A percentile compares a stretch with the other conserved stretches of the same genome.
Conservation (phyloP, 2,329 filamentous ascomycete species). For the Nemania bipapillata region DNA sequence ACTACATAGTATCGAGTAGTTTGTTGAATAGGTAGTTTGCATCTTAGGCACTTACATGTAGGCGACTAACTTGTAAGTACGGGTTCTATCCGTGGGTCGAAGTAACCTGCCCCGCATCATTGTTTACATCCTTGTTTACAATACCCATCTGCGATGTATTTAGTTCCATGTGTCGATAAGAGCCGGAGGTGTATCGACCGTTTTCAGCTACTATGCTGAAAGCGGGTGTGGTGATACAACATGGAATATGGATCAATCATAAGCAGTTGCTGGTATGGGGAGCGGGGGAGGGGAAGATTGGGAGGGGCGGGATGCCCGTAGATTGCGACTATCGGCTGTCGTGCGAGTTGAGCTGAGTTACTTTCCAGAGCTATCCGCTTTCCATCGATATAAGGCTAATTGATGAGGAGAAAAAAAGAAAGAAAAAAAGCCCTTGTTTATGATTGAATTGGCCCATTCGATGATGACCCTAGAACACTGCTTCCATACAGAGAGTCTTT, state of each 20-base stretch:
- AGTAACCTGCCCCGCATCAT: not conserved
- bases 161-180: conserved; percentile 19
- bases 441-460: too few species aligned
- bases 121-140: conserved; percentile 4
- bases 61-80: too few species aligned
- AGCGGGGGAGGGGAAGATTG: conserved; percentile 4
- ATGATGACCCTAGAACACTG: too few species aligned
- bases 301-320: conserved; percentile 34
- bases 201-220: conserved; percentile 26
- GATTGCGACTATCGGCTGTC: conserved; percentile 31
- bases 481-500: too few species aligned
- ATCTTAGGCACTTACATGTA: too few species aligned
- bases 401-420: too few species aligned
- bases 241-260: conserved; percentile 23
- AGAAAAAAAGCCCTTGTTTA: too few species aligned
- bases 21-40: not conserved
- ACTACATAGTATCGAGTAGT: too few species aligned
- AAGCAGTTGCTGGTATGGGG: conserved; percentile 8
- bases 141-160: not conserved
- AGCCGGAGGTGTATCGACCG: conserved; percentile 18
- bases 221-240: conserved; percentile 30
- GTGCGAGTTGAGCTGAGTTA: conserved; percentile 29
- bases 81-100: not conserved
- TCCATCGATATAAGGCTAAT: too few species aligned
- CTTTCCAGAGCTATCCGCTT: not conserved